Evolutionary conservation across 2,329 filamentous ascomycete species (phyloP).

Genomic region (Eutypa lata): DNA sequence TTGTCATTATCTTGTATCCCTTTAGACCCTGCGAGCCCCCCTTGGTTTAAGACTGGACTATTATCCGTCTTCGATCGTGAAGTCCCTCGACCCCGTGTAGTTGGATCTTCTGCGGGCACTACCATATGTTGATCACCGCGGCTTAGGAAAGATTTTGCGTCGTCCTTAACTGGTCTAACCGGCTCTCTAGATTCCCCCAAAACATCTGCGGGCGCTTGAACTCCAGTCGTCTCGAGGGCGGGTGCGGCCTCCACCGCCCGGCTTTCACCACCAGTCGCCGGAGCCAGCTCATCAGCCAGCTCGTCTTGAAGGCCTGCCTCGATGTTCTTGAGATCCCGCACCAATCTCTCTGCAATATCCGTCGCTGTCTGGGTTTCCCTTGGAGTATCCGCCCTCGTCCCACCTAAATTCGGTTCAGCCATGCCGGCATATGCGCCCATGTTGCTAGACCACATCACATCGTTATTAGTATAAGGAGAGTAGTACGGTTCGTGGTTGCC

Average conservation of each 20-base stretch:
- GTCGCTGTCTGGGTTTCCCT: conserved; percentile 12
- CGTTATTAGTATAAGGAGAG: conserved; percentile 18
- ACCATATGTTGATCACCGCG: conserved; percentile 4
- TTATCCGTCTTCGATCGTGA: conserved; percentile 1
- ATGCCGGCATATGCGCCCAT: conserved; percentile 13
- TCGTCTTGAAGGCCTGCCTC: conserved; percentile 13
- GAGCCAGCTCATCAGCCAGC: conserved; percentile 16
- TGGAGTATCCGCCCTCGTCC: conserved; percentile 17
- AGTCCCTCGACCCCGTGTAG: conserved; percentile 1
- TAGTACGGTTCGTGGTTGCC: conserved; percentile 39
- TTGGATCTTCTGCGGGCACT: conserved; percentile 4
- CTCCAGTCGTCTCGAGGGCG: conserved; percentile 8
- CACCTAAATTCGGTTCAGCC: conserved; percentile 9
- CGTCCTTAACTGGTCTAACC: conserved; percentile 7
- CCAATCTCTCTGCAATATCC: conserved; percentile 12
- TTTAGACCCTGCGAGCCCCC: conserved; percentile 1
- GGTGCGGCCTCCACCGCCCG: conserved; percentile 12
- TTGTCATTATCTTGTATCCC: conserved; percentile 1
- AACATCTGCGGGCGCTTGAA: conserved; percentile 6
- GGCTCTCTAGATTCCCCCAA: conserved; percentile 10
- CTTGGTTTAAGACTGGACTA: conserved; percentile 2
- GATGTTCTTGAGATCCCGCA: conserved; percentile 20
- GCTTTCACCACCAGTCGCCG: conserved; percentile 17
- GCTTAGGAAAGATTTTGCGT: conserved; percentile 7
- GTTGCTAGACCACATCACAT: conserved; percentile 19